Conservation (phyloP, 2,329 filamentous ascomycete species). For the Myriosclerotinia curreyana region DNA sequence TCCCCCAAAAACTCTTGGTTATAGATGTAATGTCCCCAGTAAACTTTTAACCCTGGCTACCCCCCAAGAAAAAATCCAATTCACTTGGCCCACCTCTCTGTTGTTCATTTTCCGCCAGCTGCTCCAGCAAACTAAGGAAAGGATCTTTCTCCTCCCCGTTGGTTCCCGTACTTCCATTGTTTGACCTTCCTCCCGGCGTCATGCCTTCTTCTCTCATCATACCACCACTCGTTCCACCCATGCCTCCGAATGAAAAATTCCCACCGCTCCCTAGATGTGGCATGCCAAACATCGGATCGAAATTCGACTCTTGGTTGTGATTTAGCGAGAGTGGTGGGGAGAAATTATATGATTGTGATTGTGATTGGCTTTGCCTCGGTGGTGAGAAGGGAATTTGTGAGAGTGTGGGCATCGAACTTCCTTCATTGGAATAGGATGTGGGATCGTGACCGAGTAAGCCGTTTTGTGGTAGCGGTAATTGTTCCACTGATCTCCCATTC, state of each 20-base stretch:
- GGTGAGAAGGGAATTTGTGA: slow-evolving; percentile 39
- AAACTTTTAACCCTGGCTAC: slow-evolving; percentile 22
- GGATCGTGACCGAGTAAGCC: slow-evolving; percentile 3
- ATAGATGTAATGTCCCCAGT: background rate
- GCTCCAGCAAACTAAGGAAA: slow-evolving; percentile 74
- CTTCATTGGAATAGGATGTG: slow-evolving; percentile 3
- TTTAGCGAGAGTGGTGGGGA: slow-evolving; percentile 32
- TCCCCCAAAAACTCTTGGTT: background rate
- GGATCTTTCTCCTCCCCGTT: slow-evolving; percentile 70
- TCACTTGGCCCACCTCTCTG: slow-evolving; percentile 66
- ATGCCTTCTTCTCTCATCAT: slow-evolving; percentile 41
- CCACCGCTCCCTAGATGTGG: slow-evolving; percentile 50
- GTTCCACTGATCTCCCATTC: slow-evolving; percentile 23
- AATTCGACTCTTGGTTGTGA: slow-evolving; percentile 39
- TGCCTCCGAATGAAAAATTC: slow-evolving; percentile 43
- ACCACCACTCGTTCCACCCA: slow-evolving; percentile 49
- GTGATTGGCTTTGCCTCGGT: slow-evolving; percentile 20
- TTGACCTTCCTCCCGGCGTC: slow-evolving; percentile 48
- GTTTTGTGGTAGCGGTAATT: slow-evolving; percentile 18
- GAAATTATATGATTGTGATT: slow-evolving; percentile 19
- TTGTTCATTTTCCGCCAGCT: slow-evolving; percentile 78
- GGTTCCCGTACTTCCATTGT: slow-evolving; percentile 50
- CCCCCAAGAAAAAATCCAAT: slow-evolving; percentile 69
- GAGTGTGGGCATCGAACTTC: slow-evolving; percentile 17
- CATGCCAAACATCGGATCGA: slow-evolving; percentile 60